phyloP scores from a whole-genome alignment of 768 basidiomycete genomes.

The Rhodotorula taiwanensis region DNA sequence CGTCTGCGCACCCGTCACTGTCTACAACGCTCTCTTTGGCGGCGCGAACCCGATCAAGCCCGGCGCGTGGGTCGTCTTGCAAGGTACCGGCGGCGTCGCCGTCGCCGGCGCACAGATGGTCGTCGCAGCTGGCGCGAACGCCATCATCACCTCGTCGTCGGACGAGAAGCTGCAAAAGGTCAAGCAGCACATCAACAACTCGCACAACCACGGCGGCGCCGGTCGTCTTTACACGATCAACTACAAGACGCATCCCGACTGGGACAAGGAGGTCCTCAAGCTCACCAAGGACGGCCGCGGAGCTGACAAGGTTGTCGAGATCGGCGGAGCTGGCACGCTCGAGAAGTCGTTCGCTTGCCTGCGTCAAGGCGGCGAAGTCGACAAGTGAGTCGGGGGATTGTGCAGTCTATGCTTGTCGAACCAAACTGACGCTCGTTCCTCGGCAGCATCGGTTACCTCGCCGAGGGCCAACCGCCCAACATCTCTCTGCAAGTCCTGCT shows the following conservation, averaged over 20 bases:
- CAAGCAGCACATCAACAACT: constrained; percentile 52
- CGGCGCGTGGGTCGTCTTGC: neutral
- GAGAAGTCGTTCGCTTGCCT: constrained; percentile 41
- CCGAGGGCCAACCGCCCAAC: constrained; percentile 31
- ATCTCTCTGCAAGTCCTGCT: neutral
- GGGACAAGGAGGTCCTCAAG: constrained; percentile 52
- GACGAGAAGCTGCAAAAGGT: constrained; percentile 56
- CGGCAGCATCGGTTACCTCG: constrained; percentile 51
- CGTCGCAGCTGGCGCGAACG: constrained; percentile 56
- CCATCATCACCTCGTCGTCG: constrained; percentile 62
- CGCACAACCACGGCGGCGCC: constrained; percentile 41
- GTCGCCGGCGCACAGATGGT: constrained; percentile 58
- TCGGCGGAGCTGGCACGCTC: constrained; percentile 56
- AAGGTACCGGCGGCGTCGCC: constrained; percentile 38
- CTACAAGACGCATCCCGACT: constrained; percentile 55
- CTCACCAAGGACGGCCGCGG: constrained; percentile 5
- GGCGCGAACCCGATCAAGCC: constrained; percentile 2
- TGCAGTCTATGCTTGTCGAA: neutral
- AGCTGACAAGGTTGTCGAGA: constrained; percentile 46
- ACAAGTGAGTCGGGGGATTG: constrained; percentile 36
- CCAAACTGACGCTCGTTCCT: constrained; percentile 43
- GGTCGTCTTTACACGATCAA: constrained; percentile 49
- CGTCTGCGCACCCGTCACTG: constrained; percentile 59
- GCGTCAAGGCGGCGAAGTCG: neutral
- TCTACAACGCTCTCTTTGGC: constrained; percentile 48